A percentile compares a stretch with the other conserved stretches of the same genome.
These are phyloP conservation scores for Arthrocladium fulminans DNA, from an alignment of 2,329 filamentous ascomycete genomes.

Conservation along the genomic window DNA sequence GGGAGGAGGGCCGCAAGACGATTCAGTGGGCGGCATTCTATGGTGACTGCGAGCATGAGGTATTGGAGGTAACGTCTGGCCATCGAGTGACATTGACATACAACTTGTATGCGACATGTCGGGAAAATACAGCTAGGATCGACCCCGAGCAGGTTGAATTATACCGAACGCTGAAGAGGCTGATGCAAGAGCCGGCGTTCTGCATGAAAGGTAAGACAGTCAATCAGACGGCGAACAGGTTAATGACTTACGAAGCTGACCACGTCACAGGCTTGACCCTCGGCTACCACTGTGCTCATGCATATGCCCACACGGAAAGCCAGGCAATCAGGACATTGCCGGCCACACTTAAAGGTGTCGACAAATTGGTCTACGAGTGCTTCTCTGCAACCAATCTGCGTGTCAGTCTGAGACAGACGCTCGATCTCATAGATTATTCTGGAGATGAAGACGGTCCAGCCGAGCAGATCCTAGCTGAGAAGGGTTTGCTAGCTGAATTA, in stretches of 20 bases:
- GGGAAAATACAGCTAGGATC: conserved; percentile 29
- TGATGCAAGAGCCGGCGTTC: conserved; percentile 29
- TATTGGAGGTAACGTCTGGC: conserved; percentile 40
- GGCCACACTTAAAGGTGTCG: conserved; percentile 35
- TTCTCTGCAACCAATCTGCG: background rate
- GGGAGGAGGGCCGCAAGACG: conserved; percentile 15
- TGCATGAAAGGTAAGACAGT: conserved; percentile 28
- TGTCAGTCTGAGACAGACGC: background rate
- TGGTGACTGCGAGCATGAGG: conserved; percentile 31
- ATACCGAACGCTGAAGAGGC: conserved; percentile 26
- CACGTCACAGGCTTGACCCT: conserved; percentile 32
- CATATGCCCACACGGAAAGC: conserved; percentile 37
- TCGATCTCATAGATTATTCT: background rate
- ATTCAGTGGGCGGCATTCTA: conserved; percentile 34
- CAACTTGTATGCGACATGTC: conserved; percentile 41
- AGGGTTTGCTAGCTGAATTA: too few species aligned
- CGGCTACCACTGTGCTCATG: conserved; percentile 40
- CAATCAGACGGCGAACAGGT: background rate
- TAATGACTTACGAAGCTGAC: too few species aligned
- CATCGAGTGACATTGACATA: conserved; percentile 53
- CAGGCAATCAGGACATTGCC: conserved; percentile 24
- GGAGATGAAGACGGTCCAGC: background rate
- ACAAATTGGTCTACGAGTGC: conserved; percentile 2
- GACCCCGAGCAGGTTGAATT: conserved; percentile 31
- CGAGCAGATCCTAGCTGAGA: too few species aligned